Percentiles rank a stretch among this genome's conserved stretches.
Evolutionary conservation across 768 basidiomycete genomes (phyloP).

Genomic region (Phlegmacium glaucopus): DNA sequence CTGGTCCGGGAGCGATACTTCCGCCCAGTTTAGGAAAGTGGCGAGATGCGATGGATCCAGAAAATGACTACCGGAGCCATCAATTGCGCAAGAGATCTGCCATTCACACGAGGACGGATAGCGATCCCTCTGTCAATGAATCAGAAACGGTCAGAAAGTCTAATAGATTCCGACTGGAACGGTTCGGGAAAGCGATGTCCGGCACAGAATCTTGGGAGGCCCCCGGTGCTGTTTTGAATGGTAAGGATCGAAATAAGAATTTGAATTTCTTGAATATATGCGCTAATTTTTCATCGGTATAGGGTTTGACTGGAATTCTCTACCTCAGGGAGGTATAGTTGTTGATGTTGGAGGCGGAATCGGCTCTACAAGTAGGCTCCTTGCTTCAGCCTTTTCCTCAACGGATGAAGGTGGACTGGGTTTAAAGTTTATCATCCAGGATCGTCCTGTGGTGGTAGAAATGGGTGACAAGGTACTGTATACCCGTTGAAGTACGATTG

Average conservation of each 20-base stretch:
- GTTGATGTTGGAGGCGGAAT: constrained; percentile 76
- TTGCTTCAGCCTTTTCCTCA: constrained; percentile 33
- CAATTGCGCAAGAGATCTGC: background rate
- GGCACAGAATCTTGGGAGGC: constrained; percentile 71
- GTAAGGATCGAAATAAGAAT: constrained; percentile 26
- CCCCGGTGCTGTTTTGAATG: constrained; percentile 54
- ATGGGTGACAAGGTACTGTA: constrained; percentile 45
- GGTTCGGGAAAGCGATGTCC: constrained; percentile 76
- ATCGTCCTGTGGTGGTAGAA: constrained; percentile 53
- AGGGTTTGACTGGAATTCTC: constrained; percentile 62
- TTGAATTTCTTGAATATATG: constrained; percentile 7
- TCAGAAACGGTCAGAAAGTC: constrained; percentile 18
- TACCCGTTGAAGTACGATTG: background rate
- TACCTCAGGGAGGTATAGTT: constrained; percentile 49
- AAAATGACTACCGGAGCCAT: background rate
- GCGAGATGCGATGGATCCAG: background rate
- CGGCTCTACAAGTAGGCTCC: constrained; percentile 41
- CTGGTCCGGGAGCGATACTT: constrained; percentile 12
- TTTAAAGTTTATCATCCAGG: constrained; percentile 58
- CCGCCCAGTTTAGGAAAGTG: constrained; percentile 2
- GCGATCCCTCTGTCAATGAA: constrained; percentile 1
- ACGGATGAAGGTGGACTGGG: constrained; percentile 16
- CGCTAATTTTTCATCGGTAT: constrained; percentile 5
- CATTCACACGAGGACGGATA: constrained; percentile 1
- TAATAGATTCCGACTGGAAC: constrained; percentile 53